Base-by-base conservation (phyloP, 2,329 filamentous ascomycete species). In the Exophiala dermatitidis region DNA sequence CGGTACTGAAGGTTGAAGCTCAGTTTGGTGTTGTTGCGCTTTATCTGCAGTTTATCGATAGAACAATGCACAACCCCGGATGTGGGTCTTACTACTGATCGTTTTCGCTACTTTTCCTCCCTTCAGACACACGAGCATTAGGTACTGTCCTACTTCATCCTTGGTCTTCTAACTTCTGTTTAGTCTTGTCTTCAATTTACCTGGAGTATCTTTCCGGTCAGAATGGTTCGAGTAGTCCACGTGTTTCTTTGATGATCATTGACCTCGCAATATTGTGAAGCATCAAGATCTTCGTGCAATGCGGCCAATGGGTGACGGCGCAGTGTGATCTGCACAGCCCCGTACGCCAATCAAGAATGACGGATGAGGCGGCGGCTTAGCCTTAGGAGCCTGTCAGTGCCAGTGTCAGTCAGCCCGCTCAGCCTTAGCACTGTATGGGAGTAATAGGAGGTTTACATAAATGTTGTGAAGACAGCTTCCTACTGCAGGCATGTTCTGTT, bases 1-100 rank as follows among this genome's bases (percentile, higher is more conserved):
- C 42, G 8, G 31, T 41, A 33, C 38, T 33, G 19, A 42, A 26
- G 32, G 38, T 29, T 45, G 26, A 48, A 30, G 19, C 19, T 19
- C 19, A 19, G 19, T 19, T 19, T 19, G 19, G 19, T 19, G 19
- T 19, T 19, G 19, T 19, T 19, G 19, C 19, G 19, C 19, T n/a
- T 46, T 26, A 57, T 48, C 48, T 31, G 31, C 53, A 40, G 51
- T 50, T 48, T 58, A 58, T 58, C 56, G 53, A 58, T 55, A 58
- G 36, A 42, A 33, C 30, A 9, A 37, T 43, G 36, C 8, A 33
- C 26, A 12, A 36, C 43, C n/a, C 34, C 36, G 42, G 45, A 28
- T 43, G 31, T 12, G 29, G 12, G 7, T n/a, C 4, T 47, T 5
- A 29, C n/a, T 37, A 12, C 6, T 5, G 8, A n/a, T 43, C 19